Conservation (phyloP, 371 early-diverging fungal genomes). For the Rhizopus microsporus region DNA sequence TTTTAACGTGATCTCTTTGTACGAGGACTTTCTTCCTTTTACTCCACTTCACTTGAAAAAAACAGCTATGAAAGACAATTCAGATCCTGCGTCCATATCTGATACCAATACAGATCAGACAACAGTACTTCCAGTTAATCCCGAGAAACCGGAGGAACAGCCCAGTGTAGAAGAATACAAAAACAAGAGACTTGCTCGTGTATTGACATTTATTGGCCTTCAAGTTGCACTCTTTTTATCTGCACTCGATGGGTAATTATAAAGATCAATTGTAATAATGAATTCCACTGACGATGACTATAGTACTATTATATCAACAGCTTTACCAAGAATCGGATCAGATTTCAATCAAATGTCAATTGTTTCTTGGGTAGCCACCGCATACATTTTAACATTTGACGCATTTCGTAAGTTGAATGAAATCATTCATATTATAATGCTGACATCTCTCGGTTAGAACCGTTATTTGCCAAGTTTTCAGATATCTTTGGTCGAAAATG, state of each 20-base stretch:
- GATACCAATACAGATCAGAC: constrained; percentile 1
- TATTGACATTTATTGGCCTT: constrained; percentile 22
- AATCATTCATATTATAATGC: neutral
- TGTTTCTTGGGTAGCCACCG: constrained; percentile 69
- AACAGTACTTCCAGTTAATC: neutral
- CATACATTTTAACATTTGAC: constrained; percentile 60
- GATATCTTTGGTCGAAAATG: constrained; percentile 76
- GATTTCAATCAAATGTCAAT: constrained; percentile 65
- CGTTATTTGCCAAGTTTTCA: constrained; percentile 60
- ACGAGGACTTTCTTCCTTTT: too few species aligned
- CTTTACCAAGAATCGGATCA: constrained; percentile 71
- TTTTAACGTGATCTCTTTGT: too few species aligned
- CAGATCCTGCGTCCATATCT: neutral
- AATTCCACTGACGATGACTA: constrained; percentile 9
- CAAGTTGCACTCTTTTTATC: constrained; percentile 26
- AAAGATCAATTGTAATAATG: neutral
- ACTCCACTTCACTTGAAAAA: too few species aligned
- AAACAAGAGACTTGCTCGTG: neutral
- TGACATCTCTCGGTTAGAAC: constrained; percentile 23
- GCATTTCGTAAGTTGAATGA: constrained; percentile 37
- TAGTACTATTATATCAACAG: constrained; percentile 77
- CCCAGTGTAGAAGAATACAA: neutral
- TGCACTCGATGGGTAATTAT: constrained; percentile 28
- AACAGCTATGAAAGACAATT: too few species aligned
- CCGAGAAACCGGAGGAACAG: neutral